Percentiles rank a stretch among this genome's conserved stretches.
These are phyloP conservation scores for Penicillium sp. DNA, from an alignment of 2,329 filamentous ascomycete species.

Conservation along the genomic window DNA sequence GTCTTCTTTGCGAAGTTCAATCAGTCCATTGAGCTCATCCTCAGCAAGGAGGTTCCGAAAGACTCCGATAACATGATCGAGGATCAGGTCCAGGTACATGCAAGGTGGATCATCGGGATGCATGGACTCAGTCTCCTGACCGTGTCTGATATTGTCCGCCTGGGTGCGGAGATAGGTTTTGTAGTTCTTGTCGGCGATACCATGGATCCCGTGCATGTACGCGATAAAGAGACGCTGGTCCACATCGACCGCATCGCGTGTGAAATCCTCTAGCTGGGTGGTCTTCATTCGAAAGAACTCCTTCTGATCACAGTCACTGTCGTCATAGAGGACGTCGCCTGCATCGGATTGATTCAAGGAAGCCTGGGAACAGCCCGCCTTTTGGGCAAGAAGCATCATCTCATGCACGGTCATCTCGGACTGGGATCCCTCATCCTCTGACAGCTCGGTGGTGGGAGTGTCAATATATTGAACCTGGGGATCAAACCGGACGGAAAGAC, in stretches of 20 bases:
- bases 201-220: constrained; percentile 46
- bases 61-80: constrained; percentile 40
- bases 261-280: constrained; percentile 36
- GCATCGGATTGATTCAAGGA: constrained; percentile 21
- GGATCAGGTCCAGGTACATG: constrained; percentile 38
- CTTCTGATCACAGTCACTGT: constrained; percentile 14
- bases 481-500: constrained; percentile 35
- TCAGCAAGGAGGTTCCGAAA: constrained; percentile 42
- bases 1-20: constrained; percentile 28
- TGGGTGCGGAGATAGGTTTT: constrained; percentile 34
- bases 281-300: constrained; percentile 21
- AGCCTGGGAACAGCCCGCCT: constrained; percentile 23
- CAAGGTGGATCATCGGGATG: constrained; percentile 31
- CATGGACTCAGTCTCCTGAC: constrained; percentile 34
- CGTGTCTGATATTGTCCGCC: constrained; percentile 35
- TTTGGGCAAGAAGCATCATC: constrained; percentile 37
- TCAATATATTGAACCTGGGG: constrained; percentile 38
- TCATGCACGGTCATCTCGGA: constrained; percentile 43
- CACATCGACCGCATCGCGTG: constrained; percentile 38
- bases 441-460: constrained; percentile 20
- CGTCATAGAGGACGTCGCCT: constrained; percentile 14
- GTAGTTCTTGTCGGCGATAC: constrained; percentile 35
- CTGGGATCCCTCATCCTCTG: constrained; percentile 26
- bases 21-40: constrained; percentile 38
- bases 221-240: constrained; percentile 42